A percentile compares a stretch with the other conserved stretches of the same genome.
Evolutionary conservation across 1,284 basidiomycete species (phyloP).

Genomic region (Heterobasidion occidentale): DNA sequence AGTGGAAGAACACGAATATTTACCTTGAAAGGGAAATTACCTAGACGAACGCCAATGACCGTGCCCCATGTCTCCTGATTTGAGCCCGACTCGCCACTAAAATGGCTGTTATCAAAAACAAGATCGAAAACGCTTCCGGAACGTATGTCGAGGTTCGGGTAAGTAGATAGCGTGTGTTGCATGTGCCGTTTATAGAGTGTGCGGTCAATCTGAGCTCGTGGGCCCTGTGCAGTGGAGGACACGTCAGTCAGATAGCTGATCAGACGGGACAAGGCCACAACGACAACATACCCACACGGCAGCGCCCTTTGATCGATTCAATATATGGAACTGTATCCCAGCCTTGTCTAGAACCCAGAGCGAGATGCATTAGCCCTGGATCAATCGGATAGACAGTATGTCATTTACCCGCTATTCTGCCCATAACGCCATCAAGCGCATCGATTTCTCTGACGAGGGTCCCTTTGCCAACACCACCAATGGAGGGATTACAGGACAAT

Average conservation of each 20-base stretch:
- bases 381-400: neutral
- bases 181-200: slow-evolving; percentile 77
- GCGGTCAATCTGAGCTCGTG: slow-evolving; percentile 82
- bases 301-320: slow-evolving; percentile 81
- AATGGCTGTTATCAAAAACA: slow-evolving; percentile 42
- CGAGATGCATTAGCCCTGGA: neutral
- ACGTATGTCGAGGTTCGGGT: slow-evolving; percentile 62
- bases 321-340: slow-evolving; percentile 80
- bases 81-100: slow-evolving; percentile 11
- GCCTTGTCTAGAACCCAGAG: slow-evolving; percentile 54
- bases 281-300: slow-evolving; percentile 69
- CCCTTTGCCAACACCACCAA: slow-evolving; percentile 86
- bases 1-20: neutral
- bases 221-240: slow-evolving; percentile 46
- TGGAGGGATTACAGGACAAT: slow-evolving; percentile 86
- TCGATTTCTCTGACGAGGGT: slow-evolving; percentile 85
- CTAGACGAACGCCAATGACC: slow-evolving; percentile 63
- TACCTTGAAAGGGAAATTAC: slow-evolving; percentile 27
- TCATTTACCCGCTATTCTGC: slow-evolving; percentile 55
- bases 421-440: slow-evolving; percentile 80
- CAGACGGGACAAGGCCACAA: neutral
- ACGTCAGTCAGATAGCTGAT: neutral
- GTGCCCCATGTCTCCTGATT: slow-evolving; percentile 31
- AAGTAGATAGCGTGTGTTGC: slow-evolving; percentile 59
- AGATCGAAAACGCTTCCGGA: slow-evolving; percentile 79